Conservation (phyloP, 139 green algal genomes). For the Deuterostichococcus epilithicus region DNA sequence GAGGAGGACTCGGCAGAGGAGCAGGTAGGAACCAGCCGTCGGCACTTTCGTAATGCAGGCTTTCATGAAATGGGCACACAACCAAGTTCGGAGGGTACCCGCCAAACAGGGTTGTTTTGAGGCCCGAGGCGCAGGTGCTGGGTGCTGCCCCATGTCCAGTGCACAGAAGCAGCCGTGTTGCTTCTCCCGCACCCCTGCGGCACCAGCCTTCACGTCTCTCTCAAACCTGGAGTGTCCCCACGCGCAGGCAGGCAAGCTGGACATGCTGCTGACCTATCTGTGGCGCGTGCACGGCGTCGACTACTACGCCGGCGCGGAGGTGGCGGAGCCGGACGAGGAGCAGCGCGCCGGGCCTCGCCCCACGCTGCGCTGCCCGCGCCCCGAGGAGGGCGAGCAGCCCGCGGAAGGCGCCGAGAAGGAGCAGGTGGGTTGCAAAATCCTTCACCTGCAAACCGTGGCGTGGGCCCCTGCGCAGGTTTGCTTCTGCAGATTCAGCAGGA, state of each 20-base stretch:
- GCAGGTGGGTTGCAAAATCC: neutral
- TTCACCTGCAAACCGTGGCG: no score
- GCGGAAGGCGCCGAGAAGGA: neutral
- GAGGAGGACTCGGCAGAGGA: constrained; percentile 7
- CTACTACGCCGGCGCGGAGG: constrained; percentile 71
- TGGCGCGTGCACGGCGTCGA: constrained; percentile 89
- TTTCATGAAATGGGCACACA: neutral
- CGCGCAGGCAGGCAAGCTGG: constrained; percentile 50
- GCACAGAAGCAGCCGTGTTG: no score
- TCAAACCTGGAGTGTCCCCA: neutral
- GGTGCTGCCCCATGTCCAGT: no score
- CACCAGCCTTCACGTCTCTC: no score
- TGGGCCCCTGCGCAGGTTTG: no score
- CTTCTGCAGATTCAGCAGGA: no score
- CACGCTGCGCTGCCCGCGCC: constrained; percentile 22
- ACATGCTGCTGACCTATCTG: constrained; percentile 83
- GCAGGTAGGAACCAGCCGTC: no score
- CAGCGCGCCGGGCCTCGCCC: neutral
- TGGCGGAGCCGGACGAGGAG: neutral
- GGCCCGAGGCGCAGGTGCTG: no score
- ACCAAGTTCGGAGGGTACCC: neutral
- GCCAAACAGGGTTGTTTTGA: no score
- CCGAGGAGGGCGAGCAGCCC: constrained; percentile 30
- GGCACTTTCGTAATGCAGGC: no score
- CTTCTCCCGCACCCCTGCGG: no score